Percentiles rank a stretch among this genome's conserved stretches.
Conservation (phyloP, 192 early-diverging fungal species). For the Backusella mclennaniae region DNA sequence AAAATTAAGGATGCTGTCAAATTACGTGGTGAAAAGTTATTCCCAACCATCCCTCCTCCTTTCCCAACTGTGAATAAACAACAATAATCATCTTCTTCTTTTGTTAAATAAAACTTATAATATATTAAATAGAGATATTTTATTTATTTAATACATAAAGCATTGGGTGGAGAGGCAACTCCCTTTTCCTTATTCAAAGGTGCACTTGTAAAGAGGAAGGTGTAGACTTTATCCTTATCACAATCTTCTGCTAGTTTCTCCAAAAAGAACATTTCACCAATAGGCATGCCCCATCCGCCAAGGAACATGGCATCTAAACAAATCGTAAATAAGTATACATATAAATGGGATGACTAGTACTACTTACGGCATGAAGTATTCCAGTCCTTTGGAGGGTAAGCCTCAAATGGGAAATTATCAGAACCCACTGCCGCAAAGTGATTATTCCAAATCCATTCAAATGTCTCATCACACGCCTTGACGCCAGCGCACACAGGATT, state of each 20-base stretch:
- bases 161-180: constrained; percentile 33
- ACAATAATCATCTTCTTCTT: neutral
- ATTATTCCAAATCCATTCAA: constrained; percentile 31
- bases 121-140: neutral
- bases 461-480: constrained; percentile 33
- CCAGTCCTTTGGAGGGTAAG: constrained; percentile 18
- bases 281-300: constrained; percentile 33
- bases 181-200: constrained; percentile 33
- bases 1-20: constrained; percentile 86
- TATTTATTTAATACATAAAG: constrained; percentile 34
- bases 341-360: neutral
- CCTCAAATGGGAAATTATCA: constrained; percentile 26
- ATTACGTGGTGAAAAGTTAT: constrained; percentile 60
- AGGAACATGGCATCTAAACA: constrained; percentile 23
- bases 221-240: constrained; percentile 22
- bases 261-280: constrained; percentile 34
- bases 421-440: constrained; percentile 32
- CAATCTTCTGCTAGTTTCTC: constrained; percentile 28
- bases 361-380: constrained; percentile 25
- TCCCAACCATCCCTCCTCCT: constrained; percentile 61
- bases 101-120: neutral
- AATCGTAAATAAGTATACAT: neutral
- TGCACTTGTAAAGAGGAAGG: constrained; percentile 31
- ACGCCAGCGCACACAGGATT: constrained; percentile 15
- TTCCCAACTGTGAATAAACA: constrained; percentile 64